These are phyloP conservation scores for Hypoxylon sp. DNA, from an alignment of 2,329 filamentous ascomycete genomes.

Conservation along the genomic window DNA sequence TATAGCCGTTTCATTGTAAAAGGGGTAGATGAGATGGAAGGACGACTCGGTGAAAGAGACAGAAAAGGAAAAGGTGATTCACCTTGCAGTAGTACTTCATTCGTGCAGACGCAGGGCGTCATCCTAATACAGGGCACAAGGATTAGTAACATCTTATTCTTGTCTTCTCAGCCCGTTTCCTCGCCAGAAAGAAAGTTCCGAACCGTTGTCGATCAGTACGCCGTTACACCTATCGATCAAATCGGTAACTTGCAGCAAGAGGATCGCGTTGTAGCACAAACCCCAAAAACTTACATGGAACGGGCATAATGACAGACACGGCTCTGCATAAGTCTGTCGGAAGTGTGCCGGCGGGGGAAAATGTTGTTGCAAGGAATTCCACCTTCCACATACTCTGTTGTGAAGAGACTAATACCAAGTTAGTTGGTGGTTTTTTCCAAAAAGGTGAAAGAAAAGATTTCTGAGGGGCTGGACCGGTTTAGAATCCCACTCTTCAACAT, in stretches of 20 bases:
- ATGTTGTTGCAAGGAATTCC: conserved; percentile 38
- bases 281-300: conserved; percentile 26
- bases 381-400: conserved; percentile 22
- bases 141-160: conserved; percentile 5
- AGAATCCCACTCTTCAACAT: conserved; percentile 33
- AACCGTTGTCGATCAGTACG: conserved; percentile 27
- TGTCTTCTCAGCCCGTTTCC: conserved; percentile 20
- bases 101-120: conserved; percentile 25
- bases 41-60: conserved; percentile 30
- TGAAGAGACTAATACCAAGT: conserved; percentile 36
- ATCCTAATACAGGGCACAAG: conserved; percentile 10
- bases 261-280: conserved; percentile 25
- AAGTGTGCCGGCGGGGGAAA: conserved; percentile 29
- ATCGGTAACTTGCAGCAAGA: conserved; percentile 32
- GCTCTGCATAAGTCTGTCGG: conserved; percentile 31
- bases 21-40: conserved; percentile 34
- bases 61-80: conserved; percentile 38
- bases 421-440: conserved; percentile 31
- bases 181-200: conserved; percentile 33
- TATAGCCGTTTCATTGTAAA: conserved; percentile 31
- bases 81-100: conserved; percentile 38
- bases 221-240: conserved; percentile 23
- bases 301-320: conserved; percentile 33
- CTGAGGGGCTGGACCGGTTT: conserved; percentile 34
- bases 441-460: conserved; percentile 12